Percentiles rank a stretch among this genome's conserved stretches.
These are phyloP conservation scores for Purshia tridentata DNA, from an alignment of 306 rosid genomes.

Conservation along the genomic window DNA sequence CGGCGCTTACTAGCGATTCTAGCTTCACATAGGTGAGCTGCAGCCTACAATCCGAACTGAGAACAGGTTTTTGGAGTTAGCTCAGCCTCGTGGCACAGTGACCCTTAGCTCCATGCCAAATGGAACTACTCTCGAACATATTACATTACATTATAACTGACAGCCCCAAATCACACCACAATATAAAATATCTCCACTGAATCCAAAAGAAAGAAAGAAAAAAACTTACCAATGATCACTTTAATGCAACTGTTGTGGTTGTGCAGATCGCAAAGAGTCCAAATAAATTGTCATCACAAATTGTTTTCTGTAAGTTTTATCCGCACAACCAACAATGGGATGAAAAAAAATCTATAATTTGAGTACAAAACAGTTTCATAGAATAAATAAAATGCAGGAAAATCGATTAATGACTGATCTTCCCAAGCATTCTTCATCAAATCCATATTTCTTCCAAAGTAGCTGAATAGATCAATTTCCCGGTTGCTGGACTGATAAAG, in stretches of 20 bases:
- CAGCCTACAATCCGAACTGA: no score
- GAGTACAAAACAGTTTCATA: conserved; percentile 3
- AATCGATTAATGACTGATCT: not conserved
- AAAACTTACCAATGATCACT: no score
- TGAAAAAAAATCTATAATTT: not conserved
- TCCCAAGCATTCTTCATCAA: not conserved
- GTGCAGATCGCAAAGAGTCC: not conserved
- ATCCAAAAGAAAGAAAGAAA: no score
- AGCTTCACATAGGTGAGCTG: no score
- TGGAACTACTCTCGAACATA: no score
- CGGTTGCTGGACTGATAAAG: not conserved
- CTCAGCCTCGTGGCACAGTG: no score
- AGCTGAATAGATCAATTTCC: not conserved
- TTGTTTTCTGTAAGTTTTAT: not conserved
- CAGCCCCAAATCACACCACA: no score
- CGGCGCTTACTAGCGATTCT: no score
- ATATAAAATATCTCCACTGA: no score
- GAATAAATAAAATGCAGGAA: conserved; percentile 1
- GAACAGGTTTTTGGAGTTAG: no score
- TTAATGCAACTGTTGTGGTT: not conserved
- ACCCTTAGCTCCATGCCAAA: no score
- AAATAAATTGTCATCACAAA: not conserved
- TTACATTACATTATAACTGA: no score
- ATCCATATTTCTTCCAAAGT: not conserved
- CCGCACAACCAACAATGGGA: not conserved